These are phyloP conservation scores for Mycena filopes DNA, from an alignment of 768 basidiomycete species.

Conservation along the genomic window DNA sequence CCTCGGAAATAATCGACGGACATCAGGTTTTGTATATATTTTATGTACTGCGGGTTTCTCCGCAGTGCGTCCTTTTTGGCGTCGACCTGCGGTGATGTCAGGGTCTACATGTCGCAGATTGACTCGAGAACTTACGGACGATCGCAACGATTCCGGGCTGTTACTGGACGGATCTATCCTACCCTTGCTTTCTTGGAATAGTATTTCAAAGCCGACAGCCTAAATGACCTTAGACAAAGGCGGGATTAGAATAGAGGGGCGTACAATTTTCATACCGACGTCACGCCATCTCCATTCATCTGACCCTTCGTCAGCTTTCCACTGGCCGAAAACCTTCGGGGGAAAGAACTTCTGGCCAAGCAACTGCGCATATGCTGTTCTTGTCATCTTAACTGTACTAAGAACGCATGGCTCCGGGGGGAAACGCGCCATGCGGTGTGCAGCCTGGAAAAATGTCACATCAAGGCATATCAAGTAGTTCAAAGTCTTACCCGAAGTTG, in stretches of 20 bases:
- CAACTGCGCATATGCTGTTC: slow-evolving; percentile 94
- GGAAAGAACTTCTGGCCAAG: slow-evolving; percentile 92
- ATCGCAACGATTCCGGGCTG: slow-evolving; percentile 48
- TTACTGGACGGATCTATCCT: slow-evolving; percentile 53
- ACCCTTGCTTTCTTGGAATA: slow-evolving; percentile 86
- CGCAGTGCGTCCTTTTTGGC: slow-evolving; percentile 76
- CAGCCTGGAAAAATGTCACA: slow-evolving; percentile 61
- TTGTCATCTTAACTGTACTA: slow-evolving; percentile 78
- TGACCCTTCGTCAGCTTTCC: slow-evolving; percentile 70
- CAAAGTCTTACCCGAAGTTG: slow-evolving; percentile 80
- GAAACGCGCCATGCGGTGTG: slow-evolving; percentile 91
- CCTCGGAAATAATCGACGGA: slow-evolving; percentile 80
- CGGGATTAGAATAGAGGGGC: slow-evolving; percentile 35
- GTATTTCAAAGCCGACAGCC: slow-evolving; percentile 97
- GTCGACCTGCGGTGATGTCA: slow-evolving; percentile 55
- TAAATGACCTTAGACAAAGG: slow-evolving; percentile 41
- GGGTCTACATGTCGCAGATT: background rate
- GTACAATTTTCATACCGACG: slow-evolving; percentile 92
- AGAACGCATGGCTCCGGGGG: slow-evolving; percentile 75
- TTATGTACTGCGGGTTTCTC: slow-evolving; percentile 72
- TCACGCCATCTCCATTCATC: slow-evolving; percentile 83
- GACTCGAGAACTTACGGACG: slow-evolving; percentile 57
- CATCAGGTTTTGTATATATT: slow-evolving; percentile 75
- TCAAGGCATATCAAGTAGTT: background rate
- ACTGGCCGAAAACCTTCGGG: slow-evolving; percentile 87